Percentiles rank a stretch among this genome's conserved stretches.
These are phyloP conservation scores for Physcomitrium patens DNA, from an alignment of 225 moss, liverwort and hornwort species.

Conservation along the genomic window DNA sequence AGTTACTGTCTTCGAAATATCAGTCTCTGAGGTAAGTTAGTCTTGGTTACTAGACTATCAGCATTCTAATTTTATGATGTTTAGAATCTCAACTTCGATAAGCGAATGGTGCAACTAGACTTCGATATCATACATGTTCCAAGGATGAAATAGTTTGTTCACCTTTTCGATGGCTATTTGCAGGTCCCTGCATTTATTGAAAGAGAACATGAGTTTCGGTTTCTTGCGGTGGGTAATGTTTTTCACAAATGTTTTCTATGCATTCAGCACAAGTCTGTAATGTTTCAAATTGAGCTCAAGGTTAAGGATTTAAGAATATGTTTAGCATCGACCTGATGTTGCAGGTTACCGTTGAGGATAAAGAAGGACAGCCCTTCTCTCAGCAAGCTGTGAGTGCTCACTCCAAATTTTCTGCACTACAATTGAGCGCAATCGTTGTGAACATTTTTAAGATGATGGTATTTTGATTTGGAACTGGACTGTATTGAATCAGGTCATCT, in stretches of 20 bases:
- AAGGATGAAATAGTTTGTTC: constrained; percentile 5
- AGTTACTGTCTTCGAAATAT: constrained; percentile 85
- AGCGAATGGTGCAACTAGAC: not conserved
- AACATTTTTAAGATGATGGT: constrained; percentile 6
- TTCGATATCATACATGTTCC: constrained; percentile 17
- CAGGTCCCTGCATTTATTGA: constrained; percentile 89
- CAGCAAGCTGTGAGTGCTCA: constrained; percentile 52
- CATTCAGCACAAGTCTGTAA: not conserved
- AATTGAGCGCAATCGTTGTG: not conserved
- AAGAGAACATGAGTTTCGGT: constrained; percentile 96
- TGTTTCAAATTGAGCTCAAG: not conserved
- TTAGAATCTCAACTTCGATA: constrained; percentile 15
- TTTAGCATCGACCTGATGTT: not conserved
- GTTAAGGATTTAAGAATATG: not conserved
- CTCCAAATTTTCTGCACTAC: not conserved
- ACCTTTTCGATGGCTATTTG: constrained; percentile 28
- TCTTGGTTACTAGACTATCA: constrained; percentile 12
- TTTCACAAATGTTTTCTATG: constrained; percentile 3
- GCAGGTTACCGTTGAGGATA: constrained; percentile 56
- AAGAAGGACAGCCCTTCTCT: constrained; percentile 43
- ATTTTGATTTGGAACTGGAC: constrained; percentile 31
- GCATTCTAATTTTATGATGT: not conserved
- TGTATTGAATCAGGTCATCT: constrained; percentile 64
- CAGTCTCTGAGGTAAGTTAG: constrained; percentile 59
- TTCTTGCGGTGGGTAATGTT: constrained; percentile 68